Conservation (phyloP, 2,329 filamentous ascomycete genomes). For the Neopestalotiopsis sp. region DNA sequence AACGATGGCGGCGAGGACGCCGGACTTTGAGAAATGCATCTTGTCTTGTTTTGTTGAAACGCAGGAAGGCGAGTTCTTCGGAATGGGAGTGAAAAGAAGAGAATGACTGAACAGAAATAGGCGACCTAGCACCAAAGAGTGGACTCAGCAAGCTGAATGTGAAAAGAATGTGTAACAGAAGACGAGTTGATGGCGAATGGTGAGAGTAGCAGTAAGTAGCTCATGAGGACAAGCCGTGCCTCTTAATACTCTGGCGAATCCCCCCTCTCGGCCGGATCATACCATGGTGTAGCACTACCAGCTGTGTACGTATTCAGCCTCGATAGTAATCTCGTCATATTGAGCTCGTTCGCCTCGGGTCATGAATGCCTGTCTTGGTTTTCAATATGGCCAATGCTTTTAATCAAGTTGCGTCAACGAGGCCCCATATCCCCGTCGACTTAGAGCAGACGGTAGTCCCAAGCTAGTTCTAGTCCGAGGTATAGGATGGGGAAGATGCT, state of each 20-base stretch:
- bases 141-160: conserved; percentile 10
- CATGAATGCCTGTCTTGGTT: background rate
- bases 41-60: conserved; percentile 8
- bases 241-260: conserved; percentile 17
- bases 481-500: conserved; percentile 6
- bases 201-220: background rate
- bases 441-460: conserved; percentile 11
- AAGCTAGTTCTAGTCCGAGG: conserved; percentile 7
- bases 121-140: conserved; percentile 15
- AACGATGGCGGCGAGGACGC: conserved; percentile 15
- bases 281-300: background rate
- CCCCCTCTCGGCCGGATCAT: too few relatives aligned
- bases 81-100: background rate
- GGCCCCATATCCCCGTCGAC: background rate
- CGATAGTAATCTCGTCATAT: background rate
- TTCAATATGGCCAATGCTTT: background rate
- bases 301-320: conserved; percentile 1
- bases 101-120: conserved; percentile 13
- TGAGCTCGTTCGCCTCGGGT: conserved; percentile 4
- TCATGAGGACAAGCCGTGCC: background rate
- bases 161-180: conserved; percentile 19
- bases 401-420: conserved; percentile 16
- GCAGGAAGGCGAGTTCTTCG: conserved; percentile 1
- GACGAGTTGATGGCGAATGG: conserved; percentile 9
- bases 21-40: conserved; percentile 17